phyloP scores from a whole-genome alignment of 306 rosid species.

The cucumber (Cucumis sativus) region DNA sequence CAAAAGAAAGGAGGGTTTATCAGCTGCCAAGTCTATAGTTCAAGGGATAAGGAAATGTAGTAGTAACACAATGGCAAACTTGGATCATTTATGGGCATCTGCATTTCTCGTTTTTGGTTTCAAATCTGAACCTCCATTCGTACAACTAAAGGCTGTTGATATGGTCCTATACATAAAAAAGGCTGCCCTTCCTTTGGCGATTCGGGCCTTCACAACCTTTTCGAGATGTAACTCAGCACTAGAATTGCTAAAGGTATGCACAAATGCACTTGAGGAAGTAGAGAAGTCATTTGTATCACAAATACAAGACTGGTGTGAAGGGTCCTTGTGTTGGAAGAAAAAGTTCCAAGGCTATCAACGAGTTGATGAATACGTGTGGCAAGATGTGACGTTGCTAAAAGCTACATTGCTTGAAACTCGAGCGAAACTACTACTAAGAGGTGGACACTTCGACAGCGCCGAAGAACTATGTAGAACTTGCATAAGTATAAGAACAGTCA shows the following conservation, averaged over 20 bases:
- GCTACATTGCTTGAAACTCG: slow-evolving; percentile 79
- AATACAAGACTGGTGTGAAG: slow-evolving; percentile 73
- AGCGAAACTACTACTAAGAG: slow-evolving; percentile 64
- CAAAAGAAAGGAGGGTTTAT: slow-evolving; percentile 51
- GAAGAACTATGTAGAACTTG: slow-evolving; percentile 80
- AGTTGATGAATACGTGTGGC: slow-evolving; percentile 86
- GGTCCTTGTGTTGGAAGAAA: slow-evolving; percentile 70
- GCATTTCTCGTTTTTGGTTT: slow-evolving; percentile 86
- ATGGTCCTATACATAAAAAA: slow-evolving; percentile 59
- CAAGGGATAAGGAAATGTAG: slow-evolving; percentile 46
- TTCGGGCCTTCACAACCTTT: slow-evolving; percentile 60
- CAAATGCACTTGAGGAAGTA: slow-evolving; percentile 75
- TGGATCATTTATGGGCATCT: slow-evolving; percentile 73
- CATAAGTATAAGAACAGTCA: slow-evolving; percentile 76
- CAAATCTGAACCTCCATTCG: slow-evolving; percentile 67
- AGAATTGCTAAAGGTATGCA: slow-evolving; percentile 74
- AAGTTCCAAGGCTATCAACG: slow-evolving; percentile 46
- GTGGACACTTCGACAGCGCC: slow-evolving; percentile 60
- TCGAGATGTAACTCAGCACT: slow-evolving; percentile 74
- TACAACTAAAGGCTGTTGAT: slow-evolving; percentile 48
- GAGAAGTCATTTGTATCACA: slow-evolving; percentile 84
- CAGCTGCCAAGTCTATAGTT: slow-evolving; percentile 50
- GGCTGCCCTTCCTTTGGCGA: slow-evolving; percentile 76
- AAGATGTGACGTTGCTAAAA: slow-evolving; percentile 71
- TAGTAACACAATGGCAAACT: slow-evolving; percentile 26